phyloP scores from a whole-genome alignment of 129 eudicot species.

The Flaveria ramosissima region DNA sequence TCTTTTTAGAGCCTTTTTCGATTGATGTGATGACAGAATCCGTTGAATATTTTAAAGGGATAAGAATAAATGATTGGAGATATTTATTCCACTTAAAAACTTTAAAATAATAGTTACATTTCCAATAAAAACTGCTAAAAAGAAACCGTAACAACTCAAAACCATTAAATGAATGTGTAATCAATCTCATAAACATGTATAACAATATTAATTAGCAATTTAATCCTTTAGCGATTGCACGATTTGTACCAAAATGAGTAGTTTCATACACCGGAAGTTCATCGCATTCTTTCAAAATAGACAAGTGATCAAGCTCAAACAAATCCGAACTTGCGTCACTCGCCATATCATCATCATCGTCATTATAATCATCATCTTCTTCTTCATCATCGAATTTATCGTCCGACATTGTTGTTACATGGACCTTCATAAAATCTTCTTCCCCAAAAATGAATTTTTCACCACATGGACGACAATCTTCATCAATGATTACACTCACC shows the following conservation, averaged over 20 bases:
- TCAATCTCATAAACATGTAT: slow-evolving; percentile 3
- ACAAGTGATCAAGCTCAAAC: slow-evolving; percentile 75
- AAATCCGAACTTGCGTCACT: slow-evolving; percentile 78
- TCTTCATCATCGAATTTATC: slow-evolving; percentile 12
- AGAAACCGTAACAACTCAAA: slow-evolving; percentile 5
- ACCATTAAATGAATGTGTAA: slow-evolving; percentile 18
- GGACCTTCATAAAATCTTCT: slow-evolving; percentile 17
- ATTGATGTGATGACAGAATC: not conserved
- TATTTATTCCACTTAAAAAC: not conserved
- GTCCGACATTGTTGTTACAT: not conserved
- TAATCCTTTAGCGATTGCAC: slow-evolving; percentile 56
- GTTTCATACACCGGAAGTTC: slow-evolving; percentile 84
- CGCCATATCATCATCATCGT: slow-evolving; percentile 43
- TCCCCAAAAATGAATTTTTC: slow-evolving; percentile 41
- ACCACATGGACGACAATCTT: slow-evolving; percentile 62
- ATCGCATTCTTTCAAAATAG: slow-evolving; percentile 45
- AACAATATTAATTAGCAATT: slow-evolving; percentile 39
- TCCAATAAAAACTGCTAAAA: slow-evolving; percentile 16
- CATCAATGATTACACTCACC: slow-evolving; percentile 63
- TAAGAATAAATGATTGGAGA: not conserved
- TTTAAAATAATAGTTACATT: not conserved
- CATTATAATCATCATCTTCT: slow-evolving; percentile 26
- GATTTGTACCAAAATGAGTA: slow-evolving; percentile 55
- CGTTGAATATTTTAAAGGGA: not conserved
- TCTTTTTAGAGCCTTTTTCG: not conserved